Base-by-base conservation (phyloP, 2,329 filamentous ascomycete species). In the Botrytis fragariae region DNA sequence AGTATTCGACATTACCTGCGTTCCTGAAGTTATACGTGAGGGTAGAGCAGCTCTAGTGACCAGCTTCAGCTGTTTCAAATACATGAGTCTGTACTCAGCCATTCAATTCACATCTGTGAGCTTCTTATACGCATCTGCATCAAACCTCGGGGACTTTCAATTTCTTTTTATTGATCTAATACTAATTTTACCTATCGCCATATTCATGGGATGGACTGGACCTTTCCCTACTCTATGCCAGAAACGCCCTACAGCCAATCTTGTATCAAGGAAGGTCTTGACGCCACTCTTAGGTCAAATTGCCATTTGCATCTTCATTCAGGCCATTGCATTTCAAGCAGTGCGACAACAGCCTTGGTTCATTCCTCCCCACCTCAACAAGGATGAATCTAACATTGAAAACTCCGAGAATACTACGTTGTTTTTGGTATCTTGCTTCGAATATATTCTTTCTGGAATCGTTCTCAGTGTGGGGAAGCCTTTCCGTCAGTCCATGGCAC, bases 11-110 rank as follows among this genome's bases (percentile, higher is more conserved):
- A 98, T 99, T 79, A 93, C 93, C 20, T 99, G 96, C 81, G 95
- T 99, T 7, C 92, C 95, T 12, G 91, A 95, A 79, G 91, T 99
- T 76, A 98, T 99, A 75, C 88, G 90, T 77, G 96, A 99, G 85
- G 96, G 96, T 32, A 91, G 97, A 75, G 95, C 95, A 32, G 93
- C 97, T 48, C 87, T 99, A 48, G 95, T 98, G n/a, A 99, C 96
- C 20, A 97, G 94, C 83, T 99, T 99, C 85, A 97, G 93, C 84
- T 99, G 96, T 85, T 99, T 99, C 88, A 99, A 98, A 85, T 99
- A 97, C 84, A 99, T 99, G 97, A 97, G 93, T 79, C 84, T 99
- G 77, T 99, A 99, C 85, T 98, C 95, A 3, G 95, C 96, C n/a
- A 99, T 99, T 77, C 96, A 99, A 82, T 99, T 99, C 85, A 97